phyloP scores from a whole-genome alignment of 768 basidiomycete genomes.

The Tulasnella sp. region DNA sequence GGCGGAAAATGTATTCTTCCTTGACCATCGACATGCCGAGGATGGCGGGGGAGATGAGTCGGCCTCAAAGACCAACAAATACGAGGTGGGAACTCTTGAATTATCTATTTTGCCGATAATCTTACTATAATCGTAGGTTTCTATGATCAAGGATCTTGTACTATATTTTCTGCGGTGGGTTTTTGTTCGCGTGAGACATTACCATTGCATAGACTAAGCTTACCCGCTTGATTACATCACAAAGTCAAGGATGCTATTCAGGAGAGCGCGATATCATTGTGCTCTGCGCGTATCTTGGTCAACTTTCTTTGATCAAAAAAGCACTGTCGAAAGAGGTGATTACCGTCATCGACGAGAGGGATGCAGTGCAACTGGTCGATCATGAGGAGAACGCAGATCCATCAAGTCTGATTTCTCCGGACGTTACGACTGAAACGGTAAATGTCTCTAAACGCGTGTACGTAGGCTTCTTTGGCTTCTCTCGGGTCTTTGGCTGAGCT shows the following conservation, averaged over 20 bases:
- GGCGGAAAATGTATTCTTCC: constrained; percentile 50
- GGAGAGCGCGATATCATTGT: constrained; percentile 40
- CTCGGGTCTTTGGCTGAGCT: background rate
- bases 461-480: constrained; percentile 19
- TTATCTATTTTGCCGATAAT: constrained; percentile 20
- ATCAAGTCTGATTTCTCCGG: background rate
- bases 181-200: too few species aligned
- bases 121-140: background rate
- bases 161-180: constrained; percentile 35
- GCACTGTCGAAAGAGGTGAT: constrained; percentile 37
- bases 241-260: constrained; percentile 40
- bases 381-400: constrained; percentile 29
- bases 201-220: too few species aligned
- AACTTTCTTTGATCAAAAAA: constrained; percentile 35
- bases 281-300: constrained; percentile 41
- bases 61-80: constrained; percentile 49
- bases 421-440: constrained; percentile 31
- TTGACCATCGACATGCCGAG: constrained; percentile 49
- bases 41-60: constrained; percentile 48
- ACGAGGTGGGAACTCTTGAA: too few species aligned
- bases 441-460: constrained; percentile 40
- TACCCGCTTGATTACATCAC: too few species aligned
- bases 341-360: constrained; percentile 55
- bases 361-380: constrained; percentile 44
- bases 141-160: constrained; percentile 42